Base-by-base conservation (phyloP, 495 filamentous ascomycete genomes). In the Penicillium longicatenatum region DNA sequence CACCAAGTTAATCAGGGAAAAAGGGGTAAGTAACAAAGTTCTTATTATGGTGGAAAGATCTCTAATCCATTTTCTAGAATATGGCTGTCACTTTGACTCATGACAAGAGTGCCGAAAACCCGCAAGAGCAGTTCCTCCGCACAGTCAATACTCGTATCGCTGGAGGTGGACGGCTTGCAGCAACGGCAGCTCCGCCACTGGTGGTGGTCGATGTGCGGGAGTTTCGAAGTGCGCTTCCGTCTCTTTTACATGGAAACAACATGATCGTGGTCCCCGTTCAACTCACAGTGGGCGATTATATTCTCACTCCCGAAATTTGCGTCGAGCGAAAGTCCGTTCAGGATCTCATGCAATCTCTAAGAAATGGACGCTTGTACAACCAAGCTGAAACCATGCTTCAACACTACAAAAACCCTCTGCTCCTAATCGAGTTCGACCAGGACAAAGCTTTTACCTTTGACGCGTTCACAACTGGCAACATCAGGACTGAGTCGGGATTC, bases 141-240 rank as follows among this genome's bases (percentile, higher is more conserved):
- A 98, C 94, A 14, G 86, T 98, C 65, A 98, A 97, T 74, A 98
- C 94, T 21, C 85, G 94, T 58, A 97, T 98, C 63, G 94, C 95
- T 1, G 94, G 94, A 57, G 95, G 95, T 48, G 94, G 94, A 17
- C 84, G 89, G 22, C 75, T 98, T 5, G 84, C 90, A 20, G 93
- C 95, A 7, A 98, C 94, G 3, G 89, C 91, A 9, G 81, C 91
- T 55, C 94, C 92, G n/a, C 95, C 94, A 5, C 85, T 91, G 19
- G 89, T 97, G 1, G 90, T 98, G 6, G 90, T 98, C 46, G 94
- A 98, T 66, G 89, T 97, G 35, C 91, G 94, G 60, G 94, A 98
- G 70, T 97, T 98, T 67, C 86, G 93, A 64, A 96, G 92, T 39
- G 91, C 90, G 0, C 84, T 98, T 0, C 93, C 94, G 1, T 97